Conservation (phyloP, 1,284 basidiomycete genomes). For the Cutaneotrichosporon sp. region DNA sequence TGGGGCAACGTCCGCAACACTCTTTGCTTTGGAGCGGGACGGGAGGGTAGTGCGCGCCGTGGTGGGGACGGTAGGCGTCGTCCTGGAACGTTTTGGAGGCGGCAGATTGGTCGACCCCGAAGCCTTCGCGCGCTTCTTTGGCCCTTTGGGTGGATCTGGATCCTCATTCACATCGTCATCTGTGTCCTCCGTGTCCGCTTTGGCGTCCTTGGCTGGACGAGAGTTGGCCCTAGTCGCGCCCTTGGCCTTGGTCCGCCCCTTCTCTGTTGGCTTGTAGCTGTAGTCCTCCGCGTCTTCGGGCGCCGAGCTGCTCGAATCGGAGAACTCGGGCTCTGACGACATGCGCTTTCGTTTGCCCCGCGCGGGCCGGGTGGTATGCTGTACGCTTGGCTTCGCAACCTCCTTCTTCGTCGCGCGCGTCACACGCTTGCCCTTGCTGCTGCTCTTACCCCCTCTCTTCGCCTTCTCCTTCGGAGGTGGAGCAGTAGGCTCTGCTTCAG, state of each 20-base stretch:
- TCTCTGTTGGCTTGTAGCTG: constrained; percentile 16
- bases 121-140: too few relatives aligned
- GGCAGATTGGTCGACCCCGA: background rate
- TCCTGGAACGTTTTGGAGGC: background rate
- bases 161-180: too few relatives aligned
- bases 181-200: too few relatives aligned
- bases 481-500: background rate
- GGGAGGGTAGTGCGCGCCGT: too few relatives aligned
- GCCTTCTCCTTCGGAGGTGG: background rate
- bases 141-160: too few relatives aligned
- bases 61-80: background rate
- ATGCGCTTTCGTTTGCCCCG: constrained; percentile 15
- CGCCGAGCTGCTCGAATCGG: constrained; percentile 17
- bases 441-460: background rate
- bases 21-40: too few relatives aligned
- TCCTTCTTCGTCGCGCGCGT: background rate
- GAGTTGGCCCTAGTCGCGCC: background rate
- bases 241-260: constrained; percentile 4
- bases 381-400: background rate
- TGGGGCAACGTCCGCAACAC: background rate
- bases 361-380: background rate
- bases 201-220: too few relatives aligned
- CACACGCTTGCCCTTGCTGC: background rate
- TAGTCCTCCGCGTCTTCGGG: constrained; percentile 26
- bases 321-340: constrained; percentile 9